Percentiles rank a stretch among this genome's conserved stretches.
These are phyloP conservation scores for Paramecium sonneborni DNA, from an alignment of 73 alveolate genomes.

Conservation along the genomic window DNA sequence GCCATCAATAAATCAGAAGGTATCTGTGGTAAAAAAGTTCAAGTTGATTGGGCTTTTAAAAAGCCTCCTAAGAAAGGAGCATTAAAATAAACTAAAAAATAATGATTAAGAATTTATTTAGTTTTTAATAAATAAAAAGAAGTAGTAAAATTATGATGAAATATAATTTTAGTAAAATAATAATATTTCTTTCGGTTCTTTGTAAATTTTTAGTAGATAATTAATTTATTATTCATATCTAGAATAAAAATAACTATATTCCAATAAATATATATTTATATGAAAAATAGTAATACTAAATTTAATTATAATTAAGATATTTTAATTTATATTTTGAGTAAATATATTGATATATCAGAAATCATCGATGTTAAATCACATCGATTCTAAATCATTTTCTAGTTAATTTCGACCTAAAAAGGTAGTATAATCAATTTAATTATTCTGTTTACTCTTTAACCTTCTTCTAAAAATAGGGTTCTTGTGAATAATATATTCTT, in stretches of 20 bases:
- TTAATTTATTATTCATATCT: background rate
- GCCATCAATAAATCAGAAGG: conserved; percentile 62
- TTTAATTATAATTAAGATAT: background rate
- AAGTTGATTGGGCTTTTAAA: conserved; percentile 90
- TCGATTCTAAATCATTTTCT: background rate
- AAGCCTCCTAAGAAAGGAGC: conserved; percentile 57
- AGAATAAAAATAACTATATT: too few relatives aligned
- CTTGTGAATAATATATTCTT: background rate
- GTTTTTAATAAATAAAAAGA: background rate
- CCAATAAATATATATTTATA: background rate
- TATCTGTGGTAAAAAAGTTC: conserved; percentile 69
- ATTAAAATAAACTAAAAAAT: conserved; percentile 33
- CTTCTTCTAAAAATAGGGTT: background rate
- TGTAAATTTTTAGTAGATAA: background rate
- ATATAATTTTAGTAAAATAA: background rate
- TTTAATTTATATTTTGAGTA: background rate
- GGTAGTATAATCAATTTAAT: background rate
- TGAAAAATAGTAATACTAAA: background rate
- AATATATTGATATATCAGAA: background rate
- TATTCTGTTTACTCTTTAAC: background rate
- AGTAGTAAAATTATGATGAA: background rate
- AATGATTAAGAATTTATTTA: background rate
- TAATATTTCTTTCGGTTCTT: background rate
- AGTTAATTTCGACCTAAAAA: background rate
- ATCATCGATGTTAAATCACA: background rate